Percentiles rank a stretch among this genome's conserved stretches.
phyloP scores from a whole-genome alignment of 2,329 filamentous ascomycete species.

The Diaporthe citri region DNA sequence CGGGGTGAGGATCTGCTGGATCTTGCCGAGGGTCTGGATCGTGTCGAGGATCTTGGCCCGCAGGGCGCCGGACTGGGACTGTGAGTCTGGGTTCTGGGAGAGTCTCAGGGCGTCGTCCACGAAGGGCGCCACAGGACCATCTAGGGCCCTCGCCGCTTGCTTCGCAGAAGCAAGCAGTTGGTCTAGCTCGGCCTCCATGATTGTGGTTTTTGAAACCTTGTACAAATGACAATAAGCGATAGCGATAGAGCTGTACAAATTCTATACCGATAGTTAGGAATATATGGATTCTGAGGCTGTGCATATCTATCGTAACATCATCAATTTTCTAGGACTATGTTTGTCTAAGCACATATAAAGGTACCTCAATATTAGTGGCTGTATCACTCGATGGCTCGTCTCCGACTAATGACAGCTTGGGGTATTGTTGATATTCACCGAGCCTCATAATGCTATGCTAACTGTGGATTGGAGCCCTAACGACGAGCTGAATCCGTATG shows the following conservation, averaged over 20 bases:
- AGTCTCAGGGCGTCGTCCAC: slow-evolving; percentile 9
- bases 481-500: too few relatives aligned
- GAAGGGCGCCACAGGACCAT: neutral
- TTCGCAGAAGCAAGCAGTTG: neutral
- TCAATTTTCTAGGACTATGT: too few relatives aligned
- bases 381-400: neutral
- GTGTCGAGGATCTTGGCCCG: slow-evolving; percentile 1
- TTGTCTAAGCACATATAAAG: neutral
- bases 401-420: too few relatives aligned
- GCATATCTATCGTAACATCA: too few relatives aligned
- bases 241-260: too few relatives aligned
- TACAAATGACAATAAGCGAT: too few relatives aligned
- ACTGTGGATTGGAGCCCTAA: too few relatives aligned
- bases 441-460: neutral
- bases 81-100: slow-evolving; percentile 8
- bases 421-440: neutral
- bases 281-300: too few relatives aligned
- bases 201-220: too few relatives aligned
- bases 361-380: too few relatives aligned
- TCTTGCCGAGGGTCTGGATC: slow-evolving; percentile 1
- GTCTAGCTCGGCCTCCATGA: slow-evolving; percentile 18
- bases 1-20: slow-evolving; percentile 6
- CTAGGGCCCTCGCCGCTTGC: neutral
- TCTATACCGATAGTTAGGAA: too few relatives aligned
- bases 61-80: slow-evolving; percentile 11